Base-by-base conservation (phyloP, 768 basidiomycete genomes). In the Nidularia sp. region DNA sequence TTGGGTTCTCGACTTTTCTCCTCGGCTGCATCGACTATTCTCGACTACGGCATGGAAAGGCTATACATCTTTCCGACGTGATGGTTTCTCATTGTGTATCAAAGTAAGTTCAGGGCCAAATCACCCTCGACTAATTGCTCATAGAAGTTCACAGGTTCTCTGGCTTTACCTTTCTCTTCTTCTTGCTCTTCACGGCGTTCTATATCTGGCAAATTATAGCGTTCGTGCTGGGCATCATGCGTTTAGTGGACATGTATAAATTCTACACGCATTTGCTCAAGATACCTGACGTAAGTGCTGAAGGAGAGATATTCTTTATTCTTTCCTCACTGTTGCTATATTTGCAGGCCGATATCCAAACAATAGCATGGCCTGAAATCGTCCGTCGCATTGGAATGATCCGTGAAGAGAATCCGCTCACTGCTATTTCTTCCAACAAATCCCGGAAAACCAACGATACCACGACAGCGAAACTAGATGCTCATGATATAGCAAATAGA, bases 1-100 rank as follows among this genome's bases (percentile, higher is more conserved):
- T 98, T 60, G 83, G 80, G n/a, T 99, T 99, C 70, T 96, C 97
- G 9, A 96, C 95, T 6, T 99, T 99, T 66, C 75, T 99, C 9
- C 69, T 96, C 5, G 91, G 94, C 10, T 99, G 97, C 68, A 80
- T 99, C 55, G 94, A 99, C 66, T 98, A 97, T 66, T 84, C 87
- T 34, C 79, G 79, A 36, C 80, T 98, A 53, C 80, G 80, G 52
- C 81, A 78, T 15, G 85, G 88, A 52, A 77, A 81, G 29, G 75
- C 81, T 41, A 84, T 80, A 22, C 80, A 76, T 55, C 77, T 99
- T 41, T 82, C 86, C 2, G 87, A 97, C 49, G 86, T 93, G 13
- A 75, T 98, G 31, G 84, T 99, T 12, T 75, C 79, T 15, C 86
- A 76, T 49, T 99, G 97, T 62, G 79, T 96, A 18, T 84, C 92